Base-by-base conservation (phyloP, 78 protist species). In the Dictyostelium citrinum region DNA sequence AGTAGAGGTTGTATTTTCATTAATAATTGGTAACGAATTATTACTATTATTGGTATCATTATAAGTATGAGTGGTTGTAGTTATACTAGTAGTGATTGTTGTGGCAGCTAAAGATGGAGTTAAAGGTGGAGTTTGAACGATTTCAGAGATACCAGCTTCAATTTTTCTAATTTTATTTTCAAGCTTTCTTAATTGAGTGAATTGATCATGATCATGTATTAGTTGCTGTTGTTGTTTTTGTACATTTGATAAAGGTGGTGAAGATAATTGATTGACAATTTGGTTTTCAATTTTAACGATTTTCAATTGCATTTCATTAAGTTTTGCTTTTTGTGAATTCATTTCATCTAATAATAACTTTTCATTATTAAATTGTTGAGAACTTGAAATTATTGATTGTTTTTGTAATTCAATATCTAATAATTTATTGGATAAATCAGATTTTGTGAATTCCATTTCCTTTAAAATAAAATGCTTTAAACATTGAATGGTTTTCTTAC, bases 141-240 rank as follows among this genome's bases (percentile, higher is more conserved):
- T 81, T 61, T 68, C 86, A 39, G 93, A 78, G 41, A 88, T 88
- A 67, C 93, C 93, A 9, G 85, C 93, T 35, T 88, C 93, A 71
- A 88, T 88, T 43, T 88, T 88, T 78, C 93, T 76, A 31, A 88
- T 76, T 31, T 88, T 88, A 64, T 58, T 78, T 46, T 88, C 93
- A 46, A 88, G 51, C 49, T 55, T 37, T 61, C 71, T 77, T 4
- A 88, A 22, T 64, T 88, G 93, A 16, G 39, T 46, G 49, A 88
- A 75, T 67, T 88, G 93, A 78, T 88, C 85, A 14, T 84, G 75
- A n/a, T 77, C 86, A 33, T 60, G 29, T 11, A 31, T 76, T 67
- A 39, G 41, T 33, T 70, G 76, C 31, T 68, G 17, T 31, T 68
- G 39, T n/a, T 31, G 72, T 17, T 43, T 8, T 31, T 29, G n/a